phyloP scores from a whole-genome alignment of 2,329 filamentous ascomycete species.

The Colletotrichum paranaense region DNA sequence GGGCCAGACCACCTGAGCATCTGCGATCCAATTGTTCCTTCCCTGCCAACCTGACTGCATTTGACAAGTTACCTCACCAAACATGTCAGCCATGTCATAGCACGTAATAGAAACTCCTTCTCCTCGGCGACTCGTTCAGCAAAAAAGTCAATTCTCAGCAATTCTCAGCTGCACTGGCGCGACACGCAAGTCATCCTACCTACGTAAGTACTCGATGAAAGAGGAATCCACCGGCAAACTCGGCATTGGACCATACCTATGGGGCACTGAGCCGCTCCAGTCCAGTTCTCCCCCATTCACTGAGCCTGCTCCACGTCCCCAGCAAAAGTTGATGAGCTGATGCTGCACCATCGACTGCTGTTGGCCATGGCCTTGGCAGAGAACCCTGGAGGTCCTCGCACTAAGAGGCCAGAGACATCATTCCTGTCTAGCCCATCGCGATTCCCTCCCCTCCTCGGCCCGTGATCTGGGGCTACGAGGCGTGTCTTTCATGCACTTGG shows the following conservation, averaged over 20 bases:
- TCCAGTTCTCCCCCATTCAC: background rate
- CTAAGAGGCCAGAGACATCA: background rate
- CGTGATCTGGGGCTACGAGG: background rate
- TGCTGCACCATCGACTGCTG: background rate
- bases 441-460: conserved; percentile 19
- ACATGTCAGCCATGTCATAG: background rate
- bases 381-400: conserved; percentile 1
- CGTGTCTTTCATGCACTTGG: conserved; percentile 4
- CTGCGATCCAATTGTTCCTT: background rate
- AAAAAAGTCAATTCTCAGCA: background rate
- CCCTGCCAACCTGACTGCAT: background rate
- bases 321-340: background rate
- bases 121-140: background rate
- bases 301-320: conserved; percentile 3
- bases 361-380: conserved; percentile 25
- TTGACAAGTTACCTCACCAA: background rate
- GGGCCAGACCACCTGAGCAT: conserved; percentile 12
- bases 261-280: background rate
- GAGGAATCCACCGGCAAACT: conserved; percentile 23
- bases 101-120: background rate
- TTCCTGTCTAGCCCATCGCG: conserved; percentile 9
- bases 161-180: background rate
- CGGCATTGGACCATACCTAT: conserved; percentile 9
- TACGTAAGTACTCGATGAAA: background rate
- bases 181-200: background rate